A percentile compares a stretch with the other conserved stretches of the same genome.
Evolutionary conservation across 148 eudicot genomes (phyloP).

Genomic region (Rhododendron ferrugineum): DNA sequence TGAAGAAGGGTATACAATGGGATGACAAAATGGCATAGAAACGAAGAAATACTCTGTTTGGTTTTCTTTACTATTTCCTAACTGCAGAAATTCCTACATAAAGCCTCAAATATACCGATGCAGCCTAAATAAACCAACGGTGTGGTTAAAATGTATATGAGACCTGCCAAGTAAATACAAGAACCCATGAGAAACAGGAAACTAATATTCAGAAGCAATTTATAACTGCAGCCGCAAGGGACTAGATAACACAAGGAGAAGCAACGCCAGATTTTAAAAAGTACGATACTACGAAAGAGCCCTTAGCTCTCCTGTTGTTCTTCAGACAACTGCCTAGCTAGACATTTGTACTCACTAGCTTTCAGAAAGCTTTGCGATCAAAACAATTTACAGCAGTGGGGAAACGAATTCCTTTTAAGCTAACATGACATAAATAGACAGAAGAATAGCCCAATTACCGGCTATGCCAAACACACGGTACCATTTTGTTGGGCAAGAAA

Average conservation of each 20-base stretch:
- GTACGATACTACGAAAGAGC: background rate
- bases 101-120: background rate
- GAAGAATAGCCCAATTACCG: background rate
- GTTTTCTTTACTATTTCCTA: background rate
- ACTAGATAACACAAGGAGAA: background rate
- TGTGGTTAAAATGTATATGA: background rate
- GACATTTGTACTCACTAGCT: constrained; percentile 7
- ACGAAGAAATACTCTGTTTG: background rate
- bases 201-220: background rate
- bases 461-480: background rate
- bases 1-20: background rate
- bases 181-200: background rate
- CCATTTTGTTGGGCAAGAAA: constrained; percentile 3
- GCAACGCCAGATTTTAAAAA: background rate
- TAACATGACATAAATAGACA: constrained; percentile 5
- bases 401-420: constrained; percentile 5
- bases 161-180: background rate
- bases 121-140: background rate
- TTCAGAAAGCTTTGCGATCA: constrained; percentile 9
- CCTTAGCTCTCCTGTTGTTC: background rate
- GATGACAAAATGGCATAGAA: background rate
- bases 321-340: background rate
- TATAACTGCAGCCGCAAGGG: background rate
- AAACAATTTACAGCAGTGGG: constrained; percentile 20
- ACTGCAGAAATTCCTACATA: background rate